Evolutionary conservation across 495 filamentous ascomycete species (phyloP).

Genomic region (Aspergillus bertholletiae): DNA sequence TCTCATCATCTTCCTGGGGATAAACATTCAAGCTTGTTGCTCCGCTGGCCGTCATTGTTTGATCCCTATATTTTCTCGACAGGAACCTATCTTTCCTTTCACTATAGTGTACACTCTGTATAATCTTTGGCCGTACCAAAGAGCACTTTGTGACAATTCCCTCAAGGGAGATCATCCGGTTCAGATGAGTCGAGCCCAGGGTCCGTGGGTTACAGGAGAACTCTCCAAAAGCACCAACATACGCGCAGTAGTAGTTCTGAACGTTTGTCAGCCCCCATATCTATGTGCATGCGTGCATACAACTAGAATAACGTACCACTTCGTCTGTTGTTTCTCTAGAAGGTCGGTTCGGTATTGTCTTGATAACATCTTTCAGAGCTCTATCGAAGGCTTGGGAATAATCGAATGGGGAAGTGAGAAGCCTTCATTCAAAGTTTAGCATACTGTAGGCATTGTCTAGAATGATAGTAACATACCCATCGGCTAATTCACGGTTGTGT

Average conservation of each 20-base stretch:
- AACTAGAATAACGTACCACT: conserved; percentile 39
- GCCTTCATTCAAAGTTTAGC: conserved; percentile 28
- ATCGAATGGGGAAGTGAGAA: conserved; percentile 85
- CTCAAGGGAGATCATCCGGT: conserved; percentile 95
- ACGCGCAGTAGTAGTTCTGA: conserved; percentile 88
- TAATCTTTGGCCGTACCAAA: conserved; percentile 90
- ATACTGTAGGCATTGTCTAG: not conserved
- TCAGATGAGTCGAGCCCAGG: conserved; percentile 80
- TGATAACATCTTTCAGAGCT: conserved; percentile 83
- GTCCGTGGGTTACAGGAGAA: conserved; percentile 93
- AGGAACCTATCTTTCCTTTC: conserved; percentile 80
- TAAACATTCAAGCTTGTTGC: conserved; percentile 86
- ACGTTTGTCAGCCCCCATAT: conserved; percentile 11
- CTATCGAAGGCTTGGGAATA: conserved; percentile 81
- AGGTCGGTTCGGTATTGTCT: conserved; percentile 65
- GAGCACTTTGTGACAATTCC: conserved; percentile 97
- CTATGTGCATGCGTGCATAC: not conserved
- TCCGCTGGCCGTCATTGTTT: conserved; percentile 91
- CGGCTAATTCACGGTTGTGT: conserved; percentile 84
- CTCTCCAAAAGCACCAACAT: conserved; percentile 91
- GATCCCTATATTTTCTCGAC: conserved; percentile 84
- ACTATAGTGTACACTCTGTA: conserved; percentile 95
- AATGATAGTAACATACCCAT: conserved; percentile 51
- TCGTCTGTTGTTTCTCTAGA: conserved; percentile 58
- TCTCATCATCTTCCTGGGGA: conserved; percentile 88